Percentiles rank a stretch among this genome's conserved stretches.
Conservation (phyloP, 352 stramenopile species). For the Phytophthora hybrid region DNA sequence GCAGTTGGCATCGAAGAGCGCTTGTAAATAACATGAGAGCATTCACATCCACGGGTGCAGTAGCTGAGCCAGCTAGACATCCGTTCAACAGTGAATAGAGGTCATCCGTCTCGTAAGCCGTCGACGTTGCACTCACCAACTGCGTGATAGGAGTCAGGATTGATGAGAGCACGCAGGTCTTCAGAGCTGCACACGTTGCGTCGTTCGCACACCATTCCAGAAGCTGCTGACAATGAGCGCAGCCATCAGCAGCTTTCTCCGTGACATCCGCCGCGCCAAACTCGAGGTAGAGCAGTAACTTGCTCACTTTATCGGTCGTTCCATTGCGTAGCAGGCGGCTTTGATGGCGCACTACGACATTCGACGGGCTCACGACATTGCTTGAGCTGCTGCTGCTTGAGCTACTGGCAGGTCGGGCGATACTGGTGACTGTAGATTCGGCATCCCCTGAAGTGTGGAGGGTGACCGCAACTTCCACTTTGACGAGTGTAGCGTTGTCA, state of each 20-base stretch:
- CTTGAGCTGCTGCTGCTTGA: conserved; percentile 21
- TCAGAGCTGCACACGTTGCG: conserved; percentile 45
- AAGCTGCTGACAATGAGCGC: conserved; percentile 62
- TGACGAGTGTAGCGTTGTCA: conserved; percentile 57
- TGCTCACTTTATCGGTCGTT: conserved; percentile 35
- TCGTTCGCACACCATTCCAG: conserved; percentile 58
- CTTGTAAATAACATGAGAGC: conserved; percentile 55
- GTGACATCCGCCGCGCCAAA: conserved; percentile 45
- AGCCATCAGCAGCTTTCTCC: conserved; percentile 52
- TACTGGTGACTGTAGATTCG: no score
- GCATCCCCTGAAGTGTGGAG: no score
- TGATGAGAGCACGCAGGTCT: conserved; percentile 44
- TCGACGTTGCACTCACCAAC: conserved; percentile 29
- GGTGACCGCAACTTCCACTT: conserved; percentile 27
- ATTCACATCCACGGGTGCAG: conserved; percentile 33
- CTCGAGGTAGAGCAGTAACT: conserved; percentile 55
- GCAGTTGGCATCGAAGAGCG: conserved; percentile 60
- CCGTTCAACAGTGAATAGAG: conserved; percentile 44
- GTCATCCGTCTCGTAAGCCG: conserved; percentile 38
- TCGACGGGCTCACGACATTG: conserved; percentile 13
- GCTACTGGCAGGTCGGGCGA: conserved; percentile 24
- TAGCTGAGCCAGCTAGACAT: conserved; percentile 38
- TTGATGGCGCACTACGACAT: conserved; percentile 56
- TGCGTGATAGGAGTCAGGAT: conserved; percentile 18
- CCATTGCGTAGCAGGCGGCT: conserved; percentile 40